Base-by-base conservation (phyloP, 768 basidiomycete genomes). In the Lactarius sp. region DNA sequence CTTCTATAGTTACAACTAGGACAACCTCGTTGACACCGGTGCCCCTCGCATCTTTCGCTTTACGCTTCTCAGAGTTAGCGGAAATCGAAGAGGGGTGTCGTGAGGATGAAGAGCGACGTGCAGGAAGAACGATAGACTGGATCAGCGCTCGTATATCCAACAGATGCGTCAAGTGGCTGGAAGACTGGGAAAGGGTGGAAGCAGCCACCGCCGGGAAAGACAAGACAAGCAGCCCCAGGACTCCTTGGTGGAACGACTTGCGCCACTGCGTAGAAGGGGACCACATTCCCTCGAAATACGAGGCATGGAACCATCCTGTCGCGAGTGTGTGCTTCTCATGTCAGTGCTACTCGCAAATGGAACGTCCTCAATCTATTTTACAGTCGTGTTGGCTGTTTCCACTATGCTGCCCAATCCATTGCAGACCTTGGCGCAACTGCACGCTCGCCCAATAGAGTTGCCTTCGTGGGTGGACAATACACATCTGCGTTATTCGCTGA, bases 181-280 rank as follows among this genome's bases (percentile, higher is more conserved):
- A 85, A 47, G 84, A 88, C 69, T 70, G 85, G 50, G 84, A 88
- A 62, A 77, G 74, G 36, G 62, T 73, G 1, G 76, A 76, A 54
- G 62, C 74, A 3, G 75, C 81, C 47, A 53, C 69, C 1, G 61
- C 67, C 31, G 69, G 70, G 49, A 69, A 69, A 56, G 68, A 69
- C 10, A 58, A 62, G 18, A 52, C 63, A 22, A 71, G 70, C 63
- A 65, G 68, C 33, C 59, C 76, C 50, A 77, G 82, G 55, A 84
- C 88, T 10, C 91, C 90, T 1, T 94, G 92, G 92, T 94, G 92
- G 92, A 87, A 91, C 66, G 92, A 94, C 71, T 79, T 94, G 44
- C 79, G 81, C 69, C 80, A 84, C 12, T 94, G 92, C 72, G 79
- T 81, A 1, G 87, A 93, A 71, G 90, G 88, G 0, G 90, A 93